Conservation (phyloP, 1,284 basidiomycete species). For the Erythrobasidium hasegawianum region DNA sequence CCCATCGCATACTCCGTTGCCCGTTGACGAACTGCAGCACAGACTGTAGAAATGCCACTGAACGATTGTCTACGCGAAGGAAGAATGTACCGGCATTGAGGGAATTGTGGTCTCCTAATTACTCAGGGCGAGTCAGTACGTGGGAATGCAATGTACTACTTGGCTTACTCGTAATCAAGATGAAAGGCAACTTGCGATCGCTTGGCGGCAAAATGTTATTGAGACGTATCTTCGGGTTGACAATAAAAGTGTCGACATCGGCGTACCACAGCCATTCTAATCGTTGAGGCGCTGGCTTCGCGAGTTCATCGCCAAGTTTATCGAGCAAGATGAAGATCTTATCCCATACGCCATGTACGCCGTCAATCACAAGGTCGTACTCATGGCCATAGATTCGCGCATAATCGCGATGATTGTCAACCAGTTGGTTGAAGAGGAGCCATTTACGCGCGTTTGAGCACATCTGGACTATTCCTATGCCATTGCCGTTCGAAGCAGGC, state of each 20-base stretch:
- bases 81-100: conserved; percentile 20
- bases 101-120: neutral
- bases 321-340: conserved; percentile 1
- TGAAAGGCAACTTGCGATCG: neutral
- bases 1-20: neutral
- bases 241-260: conserved; percentile 10
- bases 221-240: neutral
- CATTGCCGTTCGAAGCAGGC: neutral
- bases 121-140: neutral
- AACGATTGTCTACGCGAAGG: neutral
- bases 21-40: neutral
- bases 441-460: neutral
- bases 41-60: neutral
- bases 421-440: conserved; percentile 1
- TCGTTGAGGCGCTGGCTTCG: neutral
- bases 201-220: neutral
- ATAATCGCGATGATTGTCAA: conserved; percentile 11
- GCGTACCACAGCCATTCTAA: conserved; percentile 8
- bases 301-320: neutral
- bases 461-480: neutral
- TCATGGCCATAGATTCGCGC: neutral
- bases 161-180: conserved; percentile 2
- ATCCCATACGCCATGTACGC: conserved; percentile 7
- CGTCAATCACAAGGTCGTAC: neutral
- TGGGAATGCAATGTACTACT: neutral